These are phyloP conservation scores for Lathyrus aphaca DNA, from an alignment of 306 rosid species.

Conservation along the genomic window DNA sequence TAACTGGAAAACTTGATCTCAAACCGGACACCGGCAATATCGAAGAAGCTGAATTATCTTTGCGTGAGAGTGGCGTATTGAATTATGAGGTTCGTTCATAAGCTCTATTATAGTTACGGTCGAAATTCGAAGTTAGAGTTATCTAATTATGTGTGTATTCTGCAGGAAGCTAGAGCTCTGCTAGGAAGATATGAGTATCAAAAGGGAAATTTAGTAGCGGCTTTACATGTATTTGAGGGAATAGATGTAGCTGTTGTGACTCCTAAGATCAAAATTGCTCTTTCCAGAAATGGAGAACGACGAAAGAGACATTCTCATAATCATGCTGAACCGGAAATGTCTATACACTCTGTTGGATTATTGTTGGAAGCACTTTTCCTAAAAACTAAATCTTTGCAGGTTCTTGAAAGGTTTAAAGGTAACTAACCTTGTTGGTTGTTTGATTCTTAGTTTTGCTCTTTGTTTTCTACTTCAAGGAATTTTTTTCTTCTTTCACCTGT, in stretches of 20 bases:
- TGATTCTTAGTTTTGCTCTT: slow-evolving; percentile 25
- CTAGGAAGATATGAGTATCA: slow-evolving; percentile 92
- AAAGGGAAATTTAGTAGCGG: slow-evolving; percentile 90
- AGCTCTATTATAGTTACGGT: not conserved
- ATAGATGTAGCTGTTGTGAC: slow-evolving; percentile 68
- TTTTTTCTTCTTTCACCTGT: slow-evolving; percentile 23
- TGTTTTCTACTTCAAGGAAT: slow-evolving; percentile 25
- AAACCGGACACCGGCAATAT: slow-evolving; percentile 68
- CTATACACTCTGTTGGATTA: slow-evolving; percentile 74
- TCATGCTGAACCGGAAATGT: slow-evolving; percentile 58
- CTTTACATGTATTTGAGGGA: slow-evolving; percentile 87
- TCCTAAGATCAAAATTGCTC: slow-evolving; percentile 70
- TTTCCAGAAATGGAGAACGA: slow-evolving; percentile 59
- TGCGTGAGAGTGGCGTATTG: slow-evolving; percentile 77
- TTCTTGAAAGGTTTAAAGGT: slow-evolving; percentile 84
- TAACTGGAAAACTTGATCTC: slow-evolving; percentile 42
- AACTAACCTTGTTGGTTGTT: slow-evolving; percentile 40
- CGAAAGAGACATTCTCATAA: slow-evolving; percentile 60
- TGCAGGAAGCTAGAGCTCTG: slow-evolving; percentile 95
- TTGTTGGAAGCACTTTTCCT: slow-evolving; percentile 83
- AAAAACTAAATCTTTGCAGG: slow-evolving; percentile 79
- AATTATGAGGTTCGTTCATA: slow-evolving; percentile 79
- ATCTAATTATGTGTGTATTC: slow-evolving; percentile 24
- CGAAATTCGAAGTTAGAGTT: slow-evolving; percentile 23
- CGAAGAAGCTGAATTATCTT: slow-evolving; percentile 87